These are phyloP conservation scores for Aspergillus terreus DNA, from an alignment of 2,329 filamentous ascomycete genomes.

Conservation along the genomic window DNA sequence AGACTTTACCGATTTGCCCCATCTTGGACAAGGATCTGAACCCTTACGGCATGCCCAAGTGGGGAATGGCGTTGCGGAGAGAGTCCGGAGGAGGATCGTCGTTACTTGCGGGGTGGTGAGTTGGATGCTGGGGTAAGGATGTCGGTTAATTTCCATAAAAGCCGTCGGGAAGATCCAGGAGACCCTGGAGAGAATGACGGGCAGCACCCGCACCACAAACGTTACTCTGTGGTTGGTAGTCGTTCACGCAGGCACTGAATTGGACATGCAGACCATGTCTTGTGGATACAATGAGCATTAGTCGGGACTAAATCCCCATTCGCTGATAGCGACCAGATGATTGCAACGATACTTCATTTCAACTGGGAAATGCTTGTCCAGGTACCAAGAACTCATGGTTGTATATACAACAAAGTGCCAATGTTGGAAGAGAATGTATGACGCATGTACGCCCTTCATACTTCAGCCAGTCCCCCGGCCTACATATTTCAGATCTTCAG, in stretches of 20 bases:
- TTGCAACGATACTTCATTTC: neutral
- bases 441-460: neutral
- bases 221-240: neutral
- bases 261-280: neutral
- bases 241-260: neutral
- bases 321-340: neutral
- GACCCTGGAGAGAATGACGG: neutral
- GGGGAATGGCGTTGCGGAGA: neutral
- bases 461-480: too few relatives aligned
- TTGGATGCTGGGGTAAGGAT: neutral
- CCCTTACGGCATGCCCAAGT: neutral
- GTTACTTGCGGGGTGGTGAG: neutral
- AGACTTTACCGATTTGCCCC: neutral
- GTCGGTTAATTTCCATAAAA: neutral
- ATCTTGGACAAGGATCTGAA: neutral
- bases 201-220: neutral
- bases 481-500: neutral
- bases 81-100: neutral
- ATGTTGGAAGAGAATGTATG: neutral
- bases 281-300: neutral
- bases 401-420: too few relatives aligned
- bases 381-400: neutral
- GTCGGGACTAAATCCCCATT: neutral
- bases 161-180: neutral
- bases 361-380: neutral